Conservation (phyloP, 1,139 yeast species). For the Kurtzmaniella quercitrusa region DNA sequence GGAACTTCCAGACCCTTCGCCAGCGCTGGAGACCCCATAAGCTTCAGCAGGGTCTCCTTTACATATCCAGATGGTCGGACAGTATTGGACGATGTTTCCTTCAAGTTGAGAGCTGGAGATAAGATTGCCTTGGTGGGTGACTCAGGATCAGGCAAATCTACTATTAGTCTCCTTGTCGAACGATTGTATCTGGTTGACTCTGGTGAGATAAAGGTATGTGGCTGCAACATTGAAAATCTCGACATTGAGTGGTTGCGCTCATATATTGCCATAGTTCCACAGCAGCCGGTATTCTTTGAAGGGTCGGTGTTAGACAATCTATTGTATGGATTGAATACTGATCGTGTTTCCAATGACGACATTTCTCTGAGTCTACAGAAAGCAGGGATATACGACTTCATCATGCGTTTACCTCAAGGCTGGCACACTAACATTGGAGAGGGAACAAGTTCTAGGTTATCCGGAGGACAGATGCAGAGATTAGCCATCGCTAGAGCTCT, state of each 20-base stretch:
- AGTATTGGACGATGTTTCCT: constrained; percentile 34
- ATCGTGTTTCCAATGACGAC: constrained; percentile 24
- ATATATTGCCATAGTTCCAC: constrained; percentile 63
- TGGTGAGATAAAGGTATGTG: constrained; percentile 32
- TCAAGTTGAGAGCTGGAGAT: constrained; percentile 41
- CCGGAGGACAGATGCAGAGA: constrained; percentile 77
- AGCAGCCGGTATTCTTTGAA: constrained; percentile 58
- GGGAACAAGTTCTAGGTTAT: constrained; percentile 41
- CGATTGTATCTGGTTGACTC: constrained; percentile 40
- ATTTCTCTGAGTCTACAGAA: constrained; percentile 37
- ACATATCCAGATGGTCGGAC: constrained; percentile 31
- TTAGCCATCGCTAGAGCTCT: constrained; percentile 73
- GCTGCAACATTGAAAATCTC: constrained; percentile 39
- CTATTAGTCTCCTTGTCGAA: constrained; percentile 50
- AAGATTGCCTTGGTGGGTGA: constrained; percentile 66
- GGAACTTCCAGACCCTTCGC: constrained; percentile 19
- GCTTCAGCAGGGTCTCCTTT: constrained; percentile 44
- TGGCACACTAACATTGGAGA: constrained; percentile 56
- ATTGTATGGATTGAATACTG: constrained; percentile 48
- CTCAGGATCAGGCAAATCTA: constrained; percentile 82
- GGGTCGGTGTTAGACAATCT: constrained; percentile 67
- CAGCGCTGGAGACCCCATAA: constrained; percentile 18
- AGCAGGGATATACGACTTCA: constrained; percentile 51
- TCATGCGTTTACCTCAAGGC: constrained; percentile 50
- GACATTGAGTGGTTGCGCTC: constrained; percentile 48